Base-by-base conservation (phyloP, 2,329 filamentous ascomycete genomes). In the Nothophaeocryptopus gaeumannii region DNA sequence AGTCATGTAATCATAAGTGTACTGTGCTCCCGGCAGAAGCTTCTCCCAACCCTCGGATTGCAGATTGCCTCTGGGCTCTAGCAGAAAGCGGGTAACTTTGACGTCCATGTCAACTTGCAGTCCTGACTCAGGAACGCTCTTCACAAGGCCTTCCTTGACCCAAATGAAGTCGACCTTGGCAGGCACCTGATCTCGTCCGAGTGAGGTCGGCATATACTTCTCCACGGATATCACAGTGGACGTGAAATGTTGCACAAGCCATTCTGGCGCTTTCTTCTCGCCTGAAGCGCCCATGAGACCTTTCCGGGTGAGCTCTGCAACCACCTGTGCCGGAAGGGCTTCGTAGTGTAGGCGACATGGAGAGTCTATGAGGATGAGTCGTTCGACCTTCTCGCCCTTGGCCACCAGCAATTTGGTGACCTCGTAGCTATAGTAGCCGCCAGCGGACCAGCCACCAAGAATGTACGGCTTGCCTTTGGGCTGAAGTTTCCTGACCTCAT, bases 361-460 rank as follows among this genome's bases (percentile, higher is more conserved):
- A 32, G 61, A 63, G 40, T 66, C 62, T 15, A 66, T 64, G 11
- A 66, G 38, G 12, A 66, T 62, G 41, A 66, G 48, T 31, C 56
- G 37, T 38, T 63, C 60, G 3, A 64, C 53, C 39, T 59, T 61
- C 42, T 63, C 58, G 8, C 62, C 62, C 1, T 46, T 49, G 8
- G 36, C 52, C 2, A 43, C 54, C 9, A 66, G 48, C 14, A 63
- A 45, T 48, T 61, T 63, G 8, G 60, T 55, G 12, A 60, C 57
- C 51, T 64, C 65, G 45, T 57, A 88, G 36, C 85, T 84, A 51
- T 84, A 83, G 40, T 88, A 84, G 32, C 86, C 86, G 20, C 86
- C 87, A 1, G 85, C 86, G n/a, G 82, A 87, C 86, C 86, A 90
- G 16, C 87, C 87, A 12, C 82, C 79, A 1, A 89, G 69, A 43